These are phyloP conservation scores for Talaromyces sp. DNA, from an alignment of 2,329 filamentous ascomycete genomes.

Conservation along the genomic window DNA sequence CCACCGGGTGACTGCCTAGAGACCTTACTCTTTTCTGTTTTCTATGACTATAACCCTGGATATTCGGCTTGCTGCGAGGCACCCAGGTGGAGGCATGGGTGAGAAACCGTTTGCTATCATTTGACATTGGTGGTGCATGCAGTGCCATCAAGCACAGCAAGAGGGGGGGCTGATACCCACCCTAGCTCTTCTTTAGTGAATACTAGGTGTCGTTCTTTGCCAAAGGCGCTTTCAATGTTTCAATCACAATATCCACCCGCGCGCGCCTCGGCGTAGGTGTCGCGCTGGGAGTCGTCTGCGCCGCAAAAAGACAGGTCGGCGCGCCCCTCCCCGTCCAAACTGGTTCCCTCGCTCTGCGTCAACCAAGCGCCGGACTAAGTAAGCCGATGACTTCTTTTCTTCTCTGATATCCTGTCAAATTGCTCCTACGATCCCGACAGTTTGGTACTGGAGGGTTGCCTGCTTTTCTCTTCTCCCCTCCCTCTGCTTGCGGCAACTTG, in stretches of 20 bases:
- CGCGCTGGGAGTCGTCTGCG: slow-evolving; percentile 3
- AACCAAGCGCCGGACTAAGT: slow-evolving; percentile 9
- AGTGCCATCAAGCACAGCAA: neutral
- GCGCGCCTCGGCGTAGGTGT: neutral
- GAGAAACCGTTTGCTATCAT: neutral
- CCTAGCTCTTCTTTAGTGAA: neutral
- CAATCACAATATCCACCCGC: neutral
- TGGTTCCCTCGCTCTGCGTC: neutral
- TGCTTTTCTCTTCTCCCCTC: neutral
- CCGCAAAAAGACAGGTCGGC: slow-evolving; percentile 10
- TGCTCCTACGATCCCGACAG: slow-evolving; percentile 9
- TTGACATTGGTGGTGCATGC: neutral
- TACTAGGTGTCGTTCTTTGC: neutral
- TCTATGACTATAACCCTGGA: neutral
- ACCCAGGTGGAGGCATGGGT: neutral
- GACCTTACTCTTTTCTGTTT: neutral
- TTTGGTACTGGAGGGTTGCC: slow-evolving; percentile 14
- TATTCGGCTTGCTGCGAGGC: neutral
- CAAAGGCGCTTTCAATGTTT: neutral
- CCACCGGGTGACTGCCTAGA: neutral
- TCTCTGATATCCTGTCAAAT: slow-evolving; percentile 12
- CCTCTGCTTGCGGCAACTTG: neutral
- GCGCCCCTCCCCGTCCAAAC: slow-evolving; percentile 3
- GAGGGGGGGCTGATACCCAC: neutral
- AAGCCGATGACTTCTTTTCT: slow-evolving; percentile 6